A percentile compares a stretch with the other conserved stretches of the same genome.
Conservation (phyloP, 192 early-diverging fungal genomes). For the Backusella macrospora region DNA sequence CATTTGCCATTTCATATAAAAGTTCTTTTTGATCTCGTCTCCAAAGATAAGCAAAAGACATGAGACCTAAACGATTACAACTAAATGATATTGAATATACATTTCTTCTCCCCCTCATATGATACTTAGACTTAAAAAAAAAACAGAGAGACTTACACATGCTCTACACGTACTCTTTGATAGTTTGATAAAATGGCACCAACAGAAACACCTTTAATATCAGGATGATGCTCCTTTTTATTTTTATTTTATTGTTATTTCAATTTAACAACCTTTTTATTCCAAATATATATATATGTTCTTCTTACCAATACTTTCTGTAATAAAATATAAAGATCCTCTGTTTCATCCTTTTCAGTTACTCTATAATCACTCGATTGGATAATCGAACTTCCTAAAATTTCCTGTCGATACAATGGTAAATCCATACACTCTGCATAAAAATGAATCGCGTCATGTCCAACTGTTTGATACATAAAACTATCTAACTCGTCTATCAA, state of each 20-base stretch:
- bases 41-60: conserved; percentile 89
- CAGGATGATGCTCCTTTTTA: conserved; percentile 61
- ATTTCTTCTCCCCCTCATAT: too few relatives aligned
- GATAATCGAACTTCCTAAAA: conserved; percentile 68
- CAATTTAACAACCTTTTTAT: background rate
- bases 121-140: too few relatives aligned
- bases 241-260: background rate
- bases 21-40: conserved; percentile 82
- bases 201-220: conserved; percentile 84
- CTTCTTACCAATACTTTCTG: conserved; percentile 68
- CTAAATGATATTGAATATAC: conserved; percentile 40
- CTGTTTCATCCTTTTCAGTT: conserved; percentile 87
- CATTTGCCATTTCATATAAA: conserved; percentile 82
- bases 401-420: conserved; percentile 80
- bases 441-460: conserved; percentile 84
- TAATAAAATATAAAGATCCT: conserved; percentile 85
- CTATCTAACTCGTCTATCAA: conserved; percentile 86
- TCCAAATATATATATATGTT: too few relatives aligned
- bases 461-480: conserved; percentile 97
- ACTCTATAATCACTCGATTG: conserved; percentile 68
- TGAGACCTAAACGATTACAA: conserved; percentile 83
- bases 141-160: conserved; percentile 64
- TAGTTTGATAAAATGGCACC: conserved; percentile 98
- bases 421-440: conserved; percentile 85
- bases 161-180: conserved; percentile 95